phyloP scores from a whole-genome alignment of 345 rosid species.

The Cardamine chenopodiifolia region DNA sequence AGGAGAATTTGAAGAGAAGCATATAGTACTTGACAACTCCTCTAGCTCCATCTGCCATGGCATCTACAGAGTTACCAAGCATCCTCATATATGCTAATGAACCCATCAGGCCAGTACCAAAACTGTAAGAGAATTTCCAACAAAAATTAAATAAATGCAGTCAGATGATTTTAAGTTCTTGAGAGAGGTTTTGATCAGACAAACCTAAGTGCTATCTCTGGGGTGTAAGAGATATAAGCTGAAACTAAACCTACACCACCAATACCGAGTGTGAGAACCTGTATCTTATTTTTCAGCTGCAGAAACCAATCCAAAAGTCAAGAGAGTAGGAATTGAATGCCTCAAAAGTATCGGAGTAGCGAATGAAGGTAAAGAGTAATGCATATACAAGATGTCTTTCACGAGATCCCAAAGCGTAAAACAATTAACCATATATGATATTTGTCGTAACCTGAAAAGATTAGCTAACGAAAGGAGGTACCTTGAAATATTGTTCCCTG shows the following conservation, averaged over 20 bases:
- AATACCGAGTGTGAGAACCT: slow-evolving; percentile 68
- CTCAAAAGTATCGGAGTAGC: not conserved
- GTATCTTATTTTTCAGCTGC: slow-evolving; percentile 79
- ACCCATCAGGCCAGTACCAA: slow-evolving; percentile 80
- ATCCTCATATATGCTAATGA: slow-evolving; percentile 76
- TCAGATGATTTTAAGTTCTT: not conserved
- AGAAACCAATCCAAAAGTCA: slow-evolving; percentile 35
- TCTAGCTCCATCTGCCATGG: slow-evolving; percentile 82
- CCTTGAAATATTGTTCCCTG: slow-evolving; percentile 81
- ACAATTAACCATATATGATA: not conserved
- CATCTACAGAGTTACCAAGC: slow-evolving; percentile 88
- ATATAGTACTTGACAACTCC: slow-evolving; percentile 69
- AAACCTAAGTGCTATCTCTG: slow-evolving; percentile 90
- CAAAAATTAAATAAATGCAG: not conserved
- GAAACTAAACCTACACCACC: slow-evolving; percentile 92
- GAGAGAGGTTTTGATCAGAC: slow-evolving; percentile 11
- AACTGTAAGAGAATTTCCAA: slow-evolving; percentile 49
- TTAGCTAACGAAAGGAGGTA: slow-evolving; percentile 26
- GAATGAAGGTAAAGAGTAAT: not conserved
- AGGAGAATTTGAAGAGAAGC: slow-evolving; percentile 14
- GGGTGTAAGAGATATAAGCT: slow-evolving; percentile 75
- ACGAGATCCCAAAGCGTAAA: not conserved
- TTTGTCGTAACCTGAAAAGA: not conserved
- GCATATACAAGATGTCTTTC: slow-evolving; percentile 3
- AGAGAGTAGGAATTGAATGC: not conserved